A percentile compares a stretch with the other conserved stretches of the same genome.
Conservation (phyloP, 2,329 filamentous ascomycete species). For the Dactylellina parvicollis region DNA sequence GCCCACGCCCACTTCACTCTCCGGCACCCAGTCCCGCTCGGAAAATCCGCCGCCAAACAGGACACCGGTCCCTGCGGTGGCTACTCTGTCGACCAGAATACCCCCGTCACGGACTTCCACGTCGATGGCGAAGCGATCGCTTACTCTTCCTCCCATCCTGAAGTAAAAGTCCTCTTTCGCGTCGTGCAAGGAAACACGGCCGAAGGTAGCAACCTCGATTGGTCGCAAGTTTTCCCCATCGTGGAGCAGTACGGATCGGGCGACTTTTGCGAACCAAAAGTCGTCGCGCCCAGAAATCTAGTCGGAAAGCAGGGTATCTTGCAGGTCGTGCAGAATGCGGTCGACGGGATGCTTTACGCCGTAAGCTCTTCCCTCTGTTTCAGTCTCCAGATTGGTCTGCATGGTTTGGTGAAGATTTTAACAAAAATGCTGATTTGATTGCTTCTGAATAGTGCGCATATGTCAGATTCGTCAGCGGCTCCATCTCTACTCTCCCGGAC, state of each 20-base stretch:
- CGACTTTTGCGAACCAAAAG: conserved; percentile 66
- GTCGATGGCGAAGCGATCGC: conserved; percentile 68
- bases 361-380: conserved; percentile 60
- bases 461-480: conserved; percentile 42
- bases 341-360: conserved; percentile 70
- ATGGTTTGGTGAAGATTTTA: not conserved
- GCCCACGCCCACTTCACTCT: conserved; percentile 68
- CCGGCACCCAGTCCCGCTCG: conserved; percentile 65
- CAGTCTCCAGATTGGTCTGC: no score
- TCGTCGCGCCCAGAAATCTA: conserved; percentile 66
- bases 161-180: conserved; percentile 67
- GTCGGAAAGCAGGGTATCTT: conserved; percentile 69
- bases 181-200: conserved; percentile 67
- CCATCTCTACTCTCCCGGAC: conserved; percentile 16
- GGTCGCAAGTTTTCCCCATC: conserved; percentile 68
- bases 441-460: conserved; percentile 32
- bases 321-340: conserved; percentile 66
- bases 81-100: conserved; percentile 64
- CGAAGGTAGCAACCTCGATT: conserved; percentile 61
- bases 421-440: not conserved
- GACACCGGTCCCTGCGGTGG: conserved; percentile 68
- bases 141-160: conserved; percentile 65
- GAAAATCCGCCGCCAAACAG: conserved; percentile 65
- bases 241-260: conserved; percentile 68
- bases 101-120: conserved; percentile 56